Evolutionary conservation across 805 yeast species (phyloP).

Genomic region (Sungouiella blattae): DNA sequence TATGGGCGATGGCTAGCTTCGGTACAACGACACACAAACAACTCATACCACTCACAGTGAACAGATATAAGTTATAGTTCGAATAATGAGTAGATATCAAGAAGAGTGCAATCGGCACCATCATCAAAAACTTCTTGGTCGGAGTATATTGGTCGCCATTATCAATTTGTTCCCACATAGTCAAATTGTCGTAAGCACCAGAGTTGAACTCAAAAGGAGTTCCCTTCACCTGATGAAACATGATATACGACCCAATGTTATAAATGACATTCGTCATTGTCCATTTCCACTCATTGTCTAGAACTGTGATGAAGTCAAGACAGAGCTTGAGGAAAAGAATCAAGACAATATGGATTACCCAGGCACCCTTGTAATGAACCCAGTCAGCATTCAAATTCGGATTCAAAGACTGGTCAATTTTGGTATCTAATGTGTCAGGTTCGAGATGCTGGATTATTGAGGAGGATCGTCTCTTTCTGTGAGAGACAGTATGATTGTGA

Average conservation of each 20-base stretch:
- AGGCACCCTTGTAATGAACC: conserved; percentile 96
- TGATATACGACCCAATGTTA: conserved; percentile 85
- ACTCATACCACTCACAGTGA: conserved; percentile 73
- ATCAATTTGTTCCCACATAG: conserved; percentile 98
- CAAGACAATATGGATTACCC: conserved; percentile 88
- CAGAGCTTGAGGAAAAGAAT: conserved; percentile 70
- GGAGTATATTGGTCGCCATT: conserved; percentile 98
- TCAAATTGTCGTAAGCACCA: conserved; percentile 92
- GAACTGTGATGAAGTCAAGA: conserved; percentile 77
- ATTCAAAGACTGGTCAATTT: conserved; percentile 82
- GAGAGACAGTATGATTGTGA: conserved; percentile 16
- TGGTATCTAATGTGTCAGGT: conserved; percentile 88
- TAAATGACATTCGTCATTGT: conserved; percentile 88
- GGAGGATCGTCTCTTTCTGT: conserved; percentile 68
- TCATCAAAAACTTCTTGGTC: conserved; percentile 84
- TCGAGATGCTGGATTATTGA: conserved; percentile 86
- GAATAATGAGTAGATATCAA: conserved; percentile 87
- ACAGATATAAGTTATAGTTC: conserved; percentile 74
- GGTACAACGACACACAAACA: conserved; percentile 89
- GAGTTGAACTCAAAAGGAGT: conserved; percentile 96
- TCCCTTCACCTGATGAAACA: conserved; percentile 96
- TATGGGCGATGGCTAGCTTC: conserved; percentile 78
- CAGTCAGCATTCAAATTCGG: conserved; percentile 93
- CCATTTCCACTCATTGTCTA: conserved; percentile 85
- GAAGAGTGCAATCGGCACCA: conserved; percentile 89